Evolutionary conservation across 1,284 basidiomycete genomes (phyloP).

Genomic region (Flammula alnicola): DNA sequence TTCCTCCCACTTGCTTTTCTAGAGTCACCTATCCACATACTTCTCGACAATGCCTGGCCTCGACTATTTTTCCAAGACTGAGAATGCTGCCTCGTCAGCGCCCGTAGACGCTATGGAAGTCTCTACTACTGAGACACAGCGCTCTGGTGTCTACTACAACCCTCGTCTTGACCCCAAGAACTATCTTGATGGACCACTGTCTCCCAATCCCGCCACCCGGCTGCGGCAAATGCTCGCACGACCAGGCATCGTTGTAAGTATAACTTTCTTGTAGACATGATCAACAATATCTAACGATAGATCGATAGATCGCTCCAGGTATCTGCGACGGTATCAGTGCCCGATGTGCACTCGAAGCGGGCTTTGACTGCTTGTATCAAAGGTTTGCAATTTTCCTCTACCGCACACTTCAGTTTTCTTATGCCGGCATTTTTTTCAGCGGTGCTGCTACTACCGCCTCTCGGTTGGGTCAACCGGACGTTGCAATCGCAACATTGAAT

Average conservation of each 20-base stretch:
- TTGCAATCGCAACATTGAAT: slow-evolving; percentile 81
- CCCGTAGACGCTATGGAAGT: slow-evolving; percentile 1
- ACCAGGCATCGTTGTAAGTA: slow-evolving; percentile 74
- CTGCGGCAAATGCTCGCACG: slow-evolving; percentile 77
- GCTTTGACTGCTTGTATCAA: slow-evolving; percentile 77
- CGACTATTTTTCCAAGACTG: slow-evolving; percentile 23
- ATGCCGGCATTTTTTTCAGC: slow-evolving; percentile 30
- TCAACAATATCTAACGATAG: not conserved
- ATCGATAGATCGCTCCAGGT: not conserved
- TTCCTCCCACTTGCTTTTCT: not conserved
- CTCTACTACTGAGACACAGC: slow-evolving; percentile 2
- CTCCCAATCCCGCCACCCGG: slow-evolving; percentile 69
- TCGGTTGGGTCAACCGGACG: slow-evolving; percentile 76
- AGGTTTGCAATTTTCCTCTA: slow-evolving; percentile 38
- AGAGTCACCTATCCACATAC: not conserved
- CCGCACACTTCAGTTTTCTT: not conserved
- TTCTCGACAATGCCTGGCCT: slow-evolving; percentile 24
- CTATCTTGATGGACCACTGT: slow-evolving; percentile 70
- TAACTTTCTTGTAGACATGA: not conserved
- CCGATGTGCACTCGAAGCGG: slow-evolving; percentile 40
- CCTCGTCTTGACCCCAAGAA: slow-evolving; percentile 59
- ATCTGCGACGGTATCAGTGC: slow-evolving; percentile 4
- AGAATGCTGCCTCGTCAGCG: slow-evolving; percentile 6
- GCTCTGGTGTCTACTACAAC: slow-evolving; percentile 30
- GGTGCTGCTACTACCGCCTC: slow-evolving; percentile 82